Conservation (phyloP, 495 filamentous ascomycete species). For the Penicillium chermesinum region DNA sequence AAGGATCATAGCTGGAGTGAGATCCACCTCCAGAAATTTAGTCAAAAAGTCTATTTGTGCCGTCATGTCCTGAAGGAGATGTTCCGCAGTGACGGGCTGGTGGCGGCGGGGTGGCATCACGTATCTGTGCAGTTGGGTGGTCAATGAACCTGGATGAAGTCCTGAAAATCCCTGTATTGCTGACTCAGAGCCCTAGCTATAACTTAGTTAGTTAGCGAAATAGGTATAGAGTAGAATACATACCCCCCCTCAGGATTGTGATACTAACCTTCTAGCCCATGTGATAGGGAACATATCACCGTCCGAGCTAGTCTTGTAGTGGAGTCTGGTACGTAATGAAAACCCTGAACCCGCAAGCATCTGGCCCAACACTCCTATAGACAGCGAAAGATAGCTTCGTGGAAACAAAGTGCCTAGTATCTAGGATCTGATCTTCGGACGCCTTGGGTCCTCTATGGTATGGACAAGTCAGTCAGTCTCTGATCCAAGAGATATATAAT, state of each 20-base stretch:
- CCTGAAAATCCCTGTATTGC: background rate
- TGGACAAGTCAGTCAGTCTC: background rate
- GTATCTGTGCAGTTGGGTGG: background rate
- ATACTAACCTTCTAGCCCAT: background rate
- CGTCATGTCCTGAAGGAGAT: background rate
- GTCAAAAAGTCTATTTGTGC: background rate
- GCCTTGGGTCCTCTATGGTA: background rate
- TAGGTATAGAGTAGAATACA: background rate
- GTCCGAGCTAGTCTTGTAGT: background rate
- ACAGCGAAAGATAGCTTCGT: background rate
- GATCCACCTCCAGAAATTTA: background rate
- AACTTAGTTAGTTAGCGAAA: background rate
- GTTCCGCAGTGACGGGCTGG: background rate
- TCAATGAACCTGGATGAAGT: background rate
- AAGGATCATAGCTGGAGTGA: background rate
- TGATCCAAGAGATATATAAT: background rate
- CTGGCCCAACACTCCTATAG: background rate
- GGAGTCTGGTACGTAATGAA: background rate
- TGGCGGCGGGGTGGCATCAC: background rate
- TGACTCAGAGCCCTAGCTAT: background rate
- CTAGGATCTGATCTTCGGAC: background rate
- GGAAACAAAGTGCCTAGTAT: background rate
- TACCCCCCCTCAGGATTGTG: background rate
- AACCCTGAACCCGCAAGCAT: background rate
- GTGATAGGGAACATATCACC: background rate